phyloP scores from a whole-genome alignment of 805 yeast genomes.

The Ogataea haglerorum region DNA sequence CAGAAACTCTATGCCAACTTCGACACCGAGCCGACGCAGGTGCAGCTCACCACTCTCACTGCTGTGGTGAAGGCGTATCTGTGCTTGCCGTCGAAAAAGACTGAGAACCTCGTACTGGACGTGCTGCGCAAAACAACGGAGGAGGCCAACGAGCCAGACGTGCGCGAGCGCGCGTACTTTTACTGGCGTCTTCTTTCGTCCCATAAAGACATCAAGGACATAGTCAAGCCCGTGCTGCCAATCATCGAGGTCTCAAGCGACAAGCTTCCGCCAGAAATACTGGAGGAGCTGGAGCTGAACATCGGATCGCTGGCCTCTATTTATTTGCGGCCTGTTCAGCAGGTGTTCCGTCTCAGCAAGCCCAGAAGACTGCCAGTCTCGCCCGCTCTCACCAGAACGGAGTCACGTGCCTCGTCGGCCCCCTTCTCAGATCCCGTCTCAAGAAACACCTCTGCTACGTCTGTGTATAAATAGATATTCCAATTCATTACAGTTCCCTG shows the following conservation, averaged over 20 bases:
- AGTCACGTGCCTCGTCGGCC: slow-evolving; percentile 6
- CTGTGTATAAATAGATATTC: slow-evolving; percentile 1
- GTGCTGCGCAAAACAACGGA: slow-evolving; percentile 70
- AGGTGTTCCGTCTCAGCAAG: slow-evolving; percentile 67
- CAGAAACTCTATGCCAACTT: slow-evolving; percentile 44
- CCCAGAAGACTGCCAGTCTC: slow-evolving; percentile 47
- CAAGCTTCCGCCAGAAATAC: slow-evolving; percentile 59
- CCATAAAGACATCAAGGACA: slow-evolving; percentile 39
- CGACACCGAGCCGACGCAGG: slow-evolving; percentile 64
- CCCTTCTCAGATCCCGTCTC: slow-evolving; percentile 8
- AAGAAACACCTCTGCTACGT: slow-evolving; percentile 4
- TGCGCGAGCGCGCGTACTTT: slow-evolving; percentile 79
- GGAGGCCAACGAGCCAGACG: slow-evolving; percentile 74
- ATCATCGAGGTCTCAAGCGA: slow-evolving; percentile 64
- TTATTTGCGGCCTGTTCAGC: slow-evolving; percentile 79
- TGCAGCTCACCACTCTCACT: slow-evolving; percentile 70
- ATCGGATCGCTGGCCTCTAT: slow-evolving; percentile 82
- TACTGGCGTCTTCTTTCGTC: slow-evolving; percentile 78
- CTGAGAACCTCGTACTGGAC: slow-evolving; percentile 55
- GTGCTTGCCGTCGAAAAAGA: slow-evolving; percentile 34
- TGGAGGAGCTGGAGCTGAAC: slow-evolving; percentile 79
- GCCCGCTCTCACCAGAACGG: slow-evolving; percentile 37
- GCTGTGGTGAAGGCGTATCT: slow-evolving; percentile 70
- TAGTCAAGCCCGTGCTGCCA: slow-evolving; percentile 64
- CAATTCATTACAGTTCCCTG: slow-evolving; percentile 1